Percentiles rank a stretch among this genome's conserved stretches.
Conservation (phyloP, 2,329 filamentous ascomycete genomes). For the Arthrinium phaeospermum region DNA sequence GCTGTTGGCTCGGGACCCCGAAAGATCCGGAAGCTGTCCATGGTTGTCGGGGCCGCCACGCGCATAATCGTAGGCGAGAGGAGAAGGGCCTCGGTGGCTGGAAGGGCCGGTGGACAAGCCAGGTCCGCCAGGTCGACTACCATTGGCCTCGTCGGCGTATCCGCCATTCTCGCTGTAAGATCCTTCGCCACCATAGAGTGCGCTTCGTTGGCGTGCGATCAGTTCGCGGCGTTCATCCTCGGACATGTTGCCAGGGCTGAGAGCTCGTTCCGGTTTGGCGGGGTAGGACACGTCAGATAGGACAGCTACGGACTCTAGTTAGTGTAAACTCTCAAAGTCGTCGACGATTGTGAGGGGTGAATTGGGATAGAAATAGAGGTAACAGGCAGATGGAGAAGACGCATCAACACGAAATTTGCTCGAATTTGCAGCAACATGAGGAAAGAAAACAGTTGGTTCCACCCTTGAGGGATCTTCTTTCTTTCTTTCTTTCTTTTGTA, state of each 20-base stretch:
- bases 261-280: constrained; percentile 83
- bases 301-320: constrained; percentile 50
- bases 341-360: neutral
- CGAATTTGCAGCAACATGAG: constrained; percentile 18
- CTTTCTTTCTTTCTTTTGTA: constrained; percentile 20
- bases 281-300: constrained; percentile 52
- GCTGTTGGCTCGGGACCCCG: constrained; percentile 76
- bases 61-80: constrained; percentile 73
- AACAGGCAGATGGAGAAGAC: constrained; percentile 2
- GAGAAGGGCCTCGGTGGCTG: constrained; percentile 77
- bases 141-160: constrained; percentile 72
- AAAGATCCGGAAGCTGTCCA: constrained; percentile 54
- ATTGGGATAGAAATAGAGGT: neutral
- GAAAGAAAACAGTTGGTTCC: constrained; percentile 16
- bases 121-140: constrained; percentile 68
- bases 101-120: constrained; percentile 66
- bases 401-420: constrained; percentile 14
- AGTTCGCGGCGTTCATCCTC: constrained; percentile 96
- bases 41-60: constrained; percentile 49
- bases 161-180: constrained; percentile 70
- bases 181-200: constrained; percentile 79
- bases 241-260: constrained; percentile 84
- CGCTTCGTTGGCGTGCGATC: constrained; percentile 93
- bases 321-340: neutral
- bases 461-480: constrained; percentile 17